Conservation (phyloP, 2,329 filamentous ascomycete species). For the Colletotrichum sp. region DNA sequence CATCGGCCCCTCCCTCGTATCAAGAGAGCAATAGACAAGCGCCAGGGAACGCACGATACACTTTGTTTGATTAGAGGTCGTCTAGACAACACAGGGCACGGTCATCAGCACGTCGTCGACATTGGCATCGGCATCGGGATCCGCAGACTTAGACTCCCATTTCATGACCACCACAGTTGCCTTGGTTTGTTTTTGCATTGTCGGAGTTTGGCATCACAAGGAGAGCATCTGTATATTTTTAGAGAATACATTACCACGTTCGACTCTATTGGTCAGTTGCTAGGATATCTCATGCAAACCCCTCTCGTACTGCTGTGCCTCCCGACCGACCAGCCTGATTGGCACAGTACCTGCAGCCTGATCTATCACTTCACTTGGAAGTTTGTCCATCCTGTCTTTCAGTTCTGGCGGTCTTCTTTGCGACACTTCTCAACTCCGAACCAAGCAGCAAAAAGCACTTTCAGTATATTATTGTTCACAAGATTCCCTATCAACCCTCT, state of each 20-base stretch:
- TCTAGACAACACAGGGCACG: background rate
- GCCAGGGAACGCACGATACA: slow-evolving; percentile 10
- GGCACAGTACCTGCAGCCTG: background rate
- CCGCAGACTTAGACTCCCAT: background rate
- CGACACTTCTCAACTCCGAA: no score
- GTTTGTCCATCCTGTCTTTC: no score
- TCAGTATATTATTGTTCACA: no score
- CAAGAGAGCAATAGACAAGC: slow-evolving; percentile 16
- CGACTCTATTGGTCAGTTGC: background rate
- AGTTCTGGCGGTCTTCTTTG: no score
- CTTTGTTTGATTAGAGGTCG: slow-evolving; percentile 18
- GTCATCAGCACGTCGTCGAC: background rate
- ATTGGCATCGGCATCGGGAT: background rate
- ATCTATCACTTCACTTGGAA: background rate
- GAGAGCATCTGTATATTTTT: background rate
- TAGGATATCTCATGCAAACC: background rate
- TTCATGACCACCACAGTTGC: background rate
- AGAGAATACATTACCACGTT: background rate
- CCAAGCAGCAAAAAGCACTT: no score
- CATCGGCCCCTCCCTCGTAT: slow-evolving; percentile 10
- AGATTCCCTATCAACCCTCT: no score
- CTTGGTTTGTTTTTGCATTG: background rate
- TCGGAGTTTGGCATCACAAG: background rate
- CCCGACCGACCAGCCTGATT: background rate
- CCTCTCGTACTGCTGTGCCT: background rate